phyloP scores from a whole-genome alignment of 768 basidiomycete species.

The Xerocomellus intermedius region DNA sequence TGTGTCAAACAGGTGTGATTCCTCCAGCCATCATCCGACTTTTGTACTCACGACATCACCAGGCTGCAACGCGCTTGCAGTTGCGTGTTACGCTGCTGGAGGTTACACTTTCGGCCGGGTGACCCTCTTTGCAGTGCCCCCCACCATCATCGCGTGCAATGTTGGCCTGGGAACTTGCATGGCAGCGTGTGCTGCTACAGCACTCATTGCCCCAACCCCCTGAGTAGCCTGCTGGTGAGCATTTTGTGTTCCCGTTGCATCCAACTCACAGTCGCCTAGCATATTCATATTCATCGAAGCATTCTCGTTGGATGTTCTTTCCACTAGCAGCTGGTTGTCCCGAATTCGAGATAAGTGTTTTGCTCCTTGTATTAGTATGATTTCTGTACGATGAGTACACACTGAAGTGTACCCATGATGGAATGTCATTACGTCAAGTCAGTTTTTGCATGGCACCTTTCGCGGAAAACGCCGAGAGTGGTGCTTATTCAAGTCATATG shows the following conservation, averaged over 20 bases:
- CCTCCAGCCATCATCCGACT: neutral
- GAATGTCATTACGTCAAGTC: neutral
- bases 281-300: neutral
- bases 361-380: neutral
- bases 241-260: neutral
- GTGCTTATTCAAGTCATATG: too few relatives aligned
- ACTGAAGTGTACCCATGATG: neutral
- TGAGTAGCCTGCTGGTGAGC: conserved; percentile 7
- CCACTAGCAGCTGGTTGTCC: neutral
- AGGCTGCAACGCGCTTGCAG: conserved; percentile 27
- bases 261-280: neutral
- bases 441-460: neutral
- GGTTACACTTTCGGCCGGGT: conserved; percentile 24
- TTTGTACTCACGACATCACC: neutral
- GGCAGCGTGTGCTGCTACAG: conserved; percentile 20
- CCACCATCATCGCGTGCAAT: conserved; percentile 25
- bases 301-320: neutral
- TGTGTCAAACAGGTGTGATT: conserved; percentile 26
- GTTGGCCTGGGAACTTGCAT: conserved; percentile 24
- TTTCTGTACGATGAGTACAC: neutral
- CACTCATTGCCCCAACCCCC: conserved; percentile 24
- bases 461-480: conserved; percentile 3
- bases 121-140: conserved; percentile 17
- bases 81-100: conserved; percentile 24
- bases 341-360: neutral